Conservation (phyloP, 2,329 filamentous ascomycete species). For the Fonsecaea pedrosoi region DNA sequence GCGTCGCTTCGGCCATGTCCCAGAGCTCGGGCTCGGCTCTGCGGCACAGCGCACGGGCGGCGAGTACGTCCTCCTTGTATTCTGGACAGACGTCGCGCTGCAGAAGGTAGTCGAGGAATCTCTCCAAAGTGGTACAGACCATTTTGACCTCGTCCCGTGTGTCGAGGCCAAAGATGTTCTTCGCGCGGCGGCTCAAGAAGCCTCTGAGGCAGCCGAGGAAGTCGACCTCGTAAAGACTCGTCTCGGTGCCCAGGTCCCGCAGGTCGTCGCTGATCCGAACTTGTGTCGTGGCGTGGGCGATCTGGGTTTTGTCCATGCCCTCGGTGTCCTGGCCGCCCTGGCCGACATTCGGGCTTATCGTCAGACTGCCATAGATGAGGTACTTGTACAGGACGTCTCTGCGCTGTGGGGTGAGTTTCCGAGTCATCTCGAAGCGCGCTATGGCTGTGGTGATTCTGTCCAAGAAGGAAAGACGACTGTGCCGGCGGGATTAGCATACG, state of each 20-base stretch:
- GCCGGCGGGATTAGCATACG: slow-evolving; percentile 20
- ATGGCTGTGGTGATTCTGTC: slow-evolving; percentile 84
- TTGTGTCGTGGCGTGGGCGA: slow-evolving; percentile 67
- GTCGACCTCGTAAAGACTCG: slow-evolving; percentile 73
- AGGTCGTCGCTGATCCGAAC: slow-evolving; percentile 56
- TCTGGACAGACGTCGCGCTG: slow-evolving; percentile 88
- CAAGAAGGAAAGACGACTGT: slow-evolving; percentile 60
- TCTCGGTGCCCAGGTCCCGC: slow-evolving; percentile 47
- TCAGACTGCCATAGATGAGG: slow-evolving; percentile 81
- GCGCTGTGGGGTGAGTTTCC: slow-evolving; percentile 72
- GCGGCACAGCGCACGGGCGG: slow-evolving; percentile 71
- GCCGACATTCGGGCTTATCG: slow-evolving; percentile 67
- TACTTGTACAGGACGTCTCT: slow-evolving; percentile 76
- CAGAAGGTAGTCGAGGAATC: slow-evolving; percentile 87
- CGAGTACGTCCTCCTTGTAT: slow-evolving; percentile 69
- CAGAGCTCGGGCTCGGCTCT: slow-evolving; percentile 71
- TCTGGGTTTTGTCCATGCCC: slow-evolving; percentile 67
- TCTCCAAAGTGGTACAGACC: slow-evolving; percentile 73
- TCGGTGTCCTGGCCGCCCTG: slow-evolving; percentile 67
- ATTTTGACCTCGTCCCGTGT: slow-evolving; percentile 60
- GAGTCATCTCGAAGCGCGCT: slow-evolving; percentile 76
- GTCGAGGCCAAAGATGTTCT: slow-evolving; percentile 63
- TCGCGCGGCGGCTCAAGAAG: slow-evolving; percentile 71
- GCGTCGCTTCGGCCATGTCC: slow-evolving; percentile 59
- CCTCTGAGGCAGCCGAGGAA: slow-evolving; percentile 79